Percentiles rank a stretch among this genome's conserved stretches.
phyloP scores from a whole-genome alignment of 306 rosid genomes.

The Erythrophleum fordii region DNA sequence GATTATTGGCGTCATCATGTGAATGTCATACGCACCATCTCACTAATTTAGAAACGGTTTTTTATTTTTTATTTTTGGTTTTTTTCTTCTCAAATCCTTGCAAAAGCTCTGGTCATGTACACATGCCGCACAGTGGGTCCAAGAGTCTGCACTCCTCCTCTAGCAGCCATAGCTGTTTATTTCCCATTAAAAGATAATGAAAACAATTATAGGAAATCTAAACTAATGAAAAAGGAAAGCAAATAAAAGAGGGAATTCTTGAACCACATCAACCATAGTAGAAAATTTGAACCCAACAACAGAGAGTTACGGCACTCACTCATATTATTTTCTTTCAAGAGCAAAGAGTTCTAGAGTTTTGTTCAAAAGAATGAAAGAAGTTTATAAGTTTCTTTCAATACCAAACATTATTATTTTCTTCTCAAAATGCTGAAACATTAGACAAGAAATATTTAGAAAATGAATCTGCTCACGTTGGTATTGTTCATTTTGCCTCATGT shows the following conservation, averaged over 20 bases:
- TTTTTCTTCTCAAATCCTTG: too few species aligned
- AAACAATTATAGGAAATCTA: background rate
- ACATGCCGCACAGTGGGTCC: slow-evolving; percentile 84
- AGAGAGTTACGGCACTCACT: too few species aligned
- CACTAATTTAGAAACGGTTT: too few species aligned
- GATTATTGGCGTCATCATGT: too few species aligned
- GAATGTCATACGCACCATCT: too few species aligned
- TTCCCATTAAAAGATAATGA: slow-evolving; percentile 26
- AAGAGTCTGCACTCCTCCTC: slow-evolving; percentile 58
- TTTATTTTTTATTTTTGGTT: too few species aligned
- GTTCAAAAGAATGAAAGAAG: background rate
- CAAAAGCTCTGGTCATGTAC: slow-evolving; percentile 92
- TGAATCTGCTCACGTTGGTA: too few species aligned
- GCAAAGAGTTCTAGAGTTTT: too few species aligned
- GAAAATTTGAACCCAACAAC: slow-evolving; percentile 17
- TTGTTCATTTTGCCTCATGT: too few species aligned
- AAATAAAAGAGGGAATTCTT: background rate
- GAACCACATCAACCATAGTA: slow-evolving; percentile 11
- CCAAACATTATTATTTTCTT: too few species aligned
- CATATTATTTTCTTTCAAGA: too few species aligned
- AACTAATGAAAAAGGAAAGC: background rate
- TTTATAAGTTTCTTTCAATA: background rate
- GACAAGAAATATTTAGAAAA: too few species aligned
- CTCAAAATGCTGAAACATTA: background rate
- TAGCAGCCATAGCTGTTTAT: slow-evolving; percentile 66